Evolutionary conservation across 208 protist genomes (phyloP).

Genomic region (Naegleria gruberi): DNA sequence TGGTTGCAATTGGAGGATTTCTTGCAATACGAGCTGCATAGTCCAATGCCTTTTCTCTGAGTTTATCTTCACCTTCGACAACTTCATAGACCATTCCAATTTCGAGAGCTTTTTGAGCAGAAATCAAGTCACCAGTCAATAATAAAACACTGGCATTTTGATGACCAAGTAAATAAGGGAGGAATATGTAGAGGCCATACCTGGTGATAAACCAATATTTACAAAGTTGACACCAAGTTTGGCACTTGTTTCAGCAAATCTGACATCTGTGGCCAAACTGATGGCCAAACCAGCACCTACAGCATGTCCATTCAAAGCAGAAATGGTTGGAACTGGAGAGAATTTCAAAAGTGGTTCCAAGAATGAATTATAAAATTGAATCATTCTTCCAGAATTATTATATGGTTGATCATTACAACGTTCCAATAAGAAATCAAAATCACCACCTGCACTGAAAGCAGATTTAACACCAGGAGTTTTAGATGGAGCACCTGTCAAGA

Average conservation of each 20-base stretch:
- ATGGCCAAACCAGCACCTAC: slow-evolving; percentile 56
- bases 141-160: slow-evolving; percentile 48
- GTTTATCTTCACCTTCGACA: slow-evolving; percentile 11
- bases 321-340: not conserved
- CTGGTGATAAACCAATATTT: slow-evolving; percentile 47
- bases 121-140: slow-evolving; percentile 38
- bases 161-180: slow-evolving; percentile 41
- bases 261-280: slow-evolving; percentile 48
- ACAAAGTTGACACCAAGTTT: slow-evolving; percentile 52
- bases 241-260: slow-evolving; percentile 39
- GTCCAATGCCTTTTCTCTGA: not conserved
- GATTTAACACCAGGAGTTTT: not conserved
- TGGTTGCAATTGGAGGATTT: not conserved
- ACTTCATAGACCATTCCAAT: slow-evolving; percentile 42
- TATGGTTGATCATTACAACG: slow-evolving; percentile 24
- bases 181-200: slow-evolving; percentile 42
- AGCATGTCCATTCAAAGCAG: slow-evolving; percentile 50
- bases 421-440: slow-evolving; percentile 50
- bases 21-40: not conserved
- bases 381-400: slow-evolving; percentile 25
- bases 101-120: slow-evolving; percentile 39
- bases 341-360: not conserved
- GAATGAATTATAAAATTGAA: slow-evolving; percentile 27
- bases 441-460: slow-evolving; percentile 53
- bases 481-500: slow-evolving; percentile 45